Percentiles rank a stretch among this genome's conserved stretches.
phyloP scores from a whole-genome alignment of 78 protist genomes.

The Mastigamoeba balamuthi region DNA sequence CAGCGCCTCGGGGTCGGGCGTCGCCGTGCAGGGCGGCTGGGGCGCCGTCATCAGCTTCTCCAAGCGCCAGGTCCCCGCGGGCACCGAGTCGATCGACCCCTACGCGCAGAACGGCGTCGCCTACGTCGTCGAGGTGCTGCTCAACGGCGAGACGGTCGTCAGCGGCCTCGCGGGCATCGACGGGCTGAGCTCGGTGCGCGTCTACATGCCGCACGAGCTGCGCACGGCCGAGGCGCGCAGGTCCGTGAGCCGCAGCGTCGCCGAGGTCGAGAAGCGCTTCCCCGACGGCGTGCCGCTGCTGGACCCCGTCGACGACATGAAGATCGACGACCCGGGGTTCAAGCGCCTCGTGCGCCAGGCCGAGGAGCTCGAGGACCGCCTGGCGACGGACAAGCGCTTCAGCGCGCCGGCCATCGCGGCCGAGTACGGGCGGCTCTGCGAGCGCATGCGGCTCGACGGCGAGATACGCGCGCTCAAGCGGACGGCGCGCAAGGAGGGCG shows the following conservation, averaged over 20 bases:
- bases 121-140: slow-evolving; percentile 39
- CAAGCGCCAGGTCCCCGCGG: slow-evolving; percentile 1
- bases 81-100: no score
- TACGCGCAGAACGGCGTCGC: no score
- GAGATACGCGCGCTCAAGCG: slow-evolving; percentile 9
- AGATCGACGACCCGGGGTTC: slow-evolving; percentile 27
- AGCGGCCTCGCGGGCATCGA: slow-evolving; percentile 15
- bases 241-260: not conserved
- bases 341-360: slow-evolving; percentile 15
- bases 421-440: slow-evolving; percentile 5
- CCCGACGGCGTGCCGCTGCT: slow-evolving; percentile 67
- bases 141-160: slow-evolving; percentile 7
- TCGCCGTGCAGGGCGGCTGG: slow-evolving; percentile 64
- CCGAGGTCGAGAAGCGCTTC: slow-evolving; percentile 17
- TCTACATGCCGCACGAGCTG: not conserved
- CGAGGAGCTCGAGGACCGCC: slow-evolving; percentile 35
- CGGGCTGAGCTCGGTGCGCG: not conserved
- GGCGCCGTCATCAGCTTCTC: slow-evolving; percentile 69
- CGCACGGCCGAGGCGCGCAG: not conserved
- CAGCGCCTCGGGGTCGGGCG: slow-evolving; percentile 10
- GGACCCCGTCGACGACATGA: slow-evolving; percentile 87
- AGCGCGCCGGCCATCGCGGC: slow-evolving; percentile 4
- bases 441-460: slow-evolving; percentile 21
- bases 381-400: not conserved
- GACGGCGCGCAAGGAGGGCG: slow-evolving; percentile 25